Evolutionary conservation across 352 stramenopile genomes (phyloP), one percentile per base, ranked within the genome.

Genomic region (Elongisporangium anandrum): DNA sequence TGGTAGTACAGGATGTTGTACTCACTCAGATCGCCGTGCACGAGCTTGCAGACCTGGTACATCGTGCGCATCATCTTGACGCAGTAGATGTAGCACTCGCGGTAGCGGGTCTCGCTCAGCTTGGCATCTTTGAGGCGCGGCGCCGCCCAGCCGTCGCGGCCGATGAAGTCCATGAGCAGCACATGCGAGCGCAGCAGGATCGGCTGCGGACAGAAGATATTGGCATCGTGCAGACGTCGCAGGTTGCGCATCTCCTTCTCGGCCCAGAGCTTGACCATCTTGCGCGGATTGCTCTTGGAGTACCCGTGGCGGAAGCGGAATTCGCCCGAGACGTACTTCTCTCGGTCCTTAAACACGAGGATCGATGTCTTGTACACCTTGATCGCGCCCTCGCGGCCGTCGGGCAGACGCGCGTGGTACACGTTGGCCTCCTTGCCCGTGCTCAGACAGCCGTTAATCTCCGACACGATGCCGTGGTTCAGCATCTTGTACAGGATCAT

Each of bases 341-440:
- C 97, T n/a, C 98, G 81, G 84, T 99, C 97, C 66, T 99, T 99
- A 69, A 99, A 99, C n/a, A 99, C 97, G 19, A 99, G 76, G 62
- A 99, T 94, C 49, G 82, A 88, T 7, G 83, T 92, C 74, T 92
- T 93, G 79, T 92, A 94, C 9, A 92, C 81, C 63, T 91, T 91
- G 59, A 93, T 87, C 21, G 85, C 85, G 10, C 78, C 81, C 34
- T 99, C 96, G 16, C 69, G 61, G 52, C 69, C 85, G 55, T 89
- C 73, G 7, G 72, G 66, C 10, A 94, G 68, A 9, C 79, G 69
- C 49, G 98, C 97, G 65, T 99, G 98, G 76, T 99, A 99, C 34
- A 99, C 97, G 82, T 99, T 99, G 38, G 98, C 98, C 77, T 99
- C 98, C 69, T 99, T 99, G 38, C 98, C 98, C 9, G 98, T 99